Percentiles rank a stretch among this genome's conserved stretches.
These are phyloP conservation scores for Theileria luwenshuni DNA, from an alignment of 169 alveolate genomes.

Conservation along the genomic window DNA sequence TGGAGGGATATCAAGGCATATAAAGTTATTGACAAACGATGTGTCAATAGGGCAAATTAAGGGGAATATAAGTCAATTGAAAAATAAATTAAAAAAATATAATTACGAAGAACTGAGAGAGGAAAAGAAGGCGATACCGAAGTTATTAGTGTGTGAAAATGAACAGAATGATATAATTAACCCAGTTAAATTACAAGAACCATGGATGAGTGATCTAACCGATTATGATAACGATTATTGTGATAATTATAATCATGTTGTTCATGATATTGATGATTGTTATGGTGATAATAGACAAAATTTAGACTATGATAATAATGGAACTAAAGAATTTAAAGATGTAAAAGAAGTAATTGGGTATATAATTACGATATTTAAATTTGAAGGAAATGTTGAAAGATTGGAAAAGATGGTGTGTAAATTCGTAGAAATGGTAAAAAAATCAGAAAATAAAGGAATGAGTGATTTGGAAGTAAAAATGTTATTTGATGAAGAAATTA, in stretches of 20 bases:
- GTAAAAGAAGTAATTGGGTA: slow-evolving; percentile 7
- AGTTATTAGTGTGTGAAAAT: slow-evolving; percentile 37
- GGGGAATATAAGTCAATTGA: slow-evolving; percentile 3
- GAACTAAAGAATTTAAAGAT: not conserved
- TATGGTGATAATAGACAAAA: too few relatives aligned
- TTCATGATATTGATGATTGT: not conserved
- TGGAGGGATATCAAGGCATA: slow-evolving; percentile 62
- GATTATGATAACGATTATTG: not conserved
- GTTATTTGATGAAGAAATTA: not conserved
- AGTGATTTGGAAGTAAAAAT: not conserved
- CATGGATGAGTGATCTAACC: not conserved
- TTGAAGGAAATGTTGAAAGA: slow-evolving; percentile 7
- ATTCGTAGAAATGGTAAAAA: slow-evolving; percentile 23
- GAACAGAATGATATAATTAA: slow-evolving; percentile 30
- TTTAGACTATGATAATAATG: not conserved
- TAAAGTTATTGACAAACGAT: slow-evolving; percentile 19
- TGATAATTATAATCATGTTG: not conserved
- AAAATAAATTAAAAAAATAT: slow-evolving; percentile 8
- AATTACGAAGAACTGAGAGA: not conserved
- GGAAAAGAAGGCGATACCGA: not conserved
- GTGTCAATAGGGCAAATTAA: slow-evolving; percentile 19
- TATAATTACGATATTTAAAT: not conserved
- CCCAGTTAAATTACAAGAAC: slow-evolving; percentile 38
- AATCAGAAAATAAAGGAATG: slow-evolving; percentile 24
- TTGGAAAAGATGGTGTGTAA: slow-evolving; percentile 17